phyloP scores from a whole-genome alignment of 129 eudicot species.

The Saussurea involucrata region DNA sequence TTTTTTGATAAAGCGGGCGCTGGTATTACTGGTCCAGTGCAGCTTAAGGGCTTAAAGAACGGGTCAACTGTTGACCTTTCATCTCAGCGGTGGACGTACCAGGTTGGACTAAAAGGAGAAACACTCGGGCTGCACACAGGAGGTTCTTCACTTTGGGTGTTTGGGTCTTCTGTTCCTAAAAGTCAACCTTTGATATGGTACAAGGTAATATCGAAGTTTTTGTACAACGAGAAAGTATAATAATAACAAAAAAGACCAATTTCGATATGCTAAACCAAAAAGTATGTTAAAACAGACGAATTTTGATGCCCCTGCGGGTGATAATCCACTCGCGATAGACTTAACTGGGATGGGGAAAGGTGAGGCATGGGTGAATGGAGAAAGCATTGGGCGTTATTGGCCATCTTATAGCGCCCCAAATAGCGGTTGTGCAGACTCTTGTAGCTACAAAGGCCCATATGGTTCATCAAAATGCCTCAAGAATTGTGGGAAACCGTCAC shows the following conservation, averaged over 20 bases:
- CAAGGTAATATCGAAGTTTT: conserved; percentile 54
- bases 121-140: conserved; percentile 58
- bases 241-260: conserved; percentile 42
- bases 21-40: conserved; percentile 91
- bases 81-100: conserved; percentile 80
- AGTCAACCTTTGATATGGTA: conserved; percentile 89
- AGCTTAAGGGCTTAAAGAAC: conserved; percentile 46
- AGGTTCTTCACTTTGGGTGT: conserved; percentile 66
- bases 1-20: conserved; percentile 71
- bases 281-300: conserved; percentile 47
- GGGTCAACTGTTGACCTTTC: conserved; percentile 68
- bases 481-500: conserved; percentile 90
- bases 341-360: conserved; percentile 93
- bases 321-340: conserved; percentile 70
- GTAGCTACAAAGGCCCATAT: conserved; percentile 74
- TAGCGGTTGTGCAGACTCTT: conserved; percentile 54
- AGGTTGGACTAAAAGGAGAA: conserved; percentile 95
- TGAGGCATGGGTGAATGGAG: conserved; percentile 95
- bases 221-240: not conserved
- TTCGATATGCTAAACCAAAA: conserved; percentile 28
- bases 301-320: conserved; percentile 76
- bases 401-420: conserved; percentile 60
- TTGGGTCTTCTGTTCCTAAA: conserved; percentile 53
- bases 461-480: conserved; percentile 61
- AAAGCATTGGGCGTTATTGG: conserved; percentile 97